A percentile compares a stretch with the other conserved stretches of the same genome.
Evolutionary conservation across 164 flowering plant genomes (phyloP).

Genomic region (Sedum album): DNA sequence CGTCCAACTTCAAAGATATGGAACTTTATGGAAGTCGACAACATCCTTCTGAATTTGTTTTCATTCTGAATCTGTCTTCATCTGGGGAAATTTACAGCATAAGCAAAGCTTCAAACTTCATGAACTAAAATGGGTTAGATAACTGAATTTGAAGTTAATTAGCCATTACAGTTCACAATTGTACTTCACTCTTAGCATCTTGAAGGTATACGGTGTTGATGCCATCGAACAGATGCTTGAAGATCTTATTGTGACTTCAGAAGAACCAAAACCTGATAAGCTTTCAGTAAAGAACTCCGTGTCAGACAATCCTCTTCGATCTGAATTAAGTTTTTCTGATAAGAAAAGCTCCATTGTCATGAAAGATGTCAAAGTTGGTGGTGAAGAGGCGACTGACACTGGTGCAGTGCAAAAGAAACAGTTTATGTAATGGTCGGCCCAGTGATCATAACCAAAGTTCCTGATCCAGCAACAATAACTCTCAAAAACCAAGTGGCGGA

Average conservation of each 20-base stretch:
- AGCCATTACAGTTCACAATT: conserved; percentile 83
- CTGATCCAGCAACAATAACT: conserved; percentile 42
- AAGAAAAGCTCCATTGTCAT: conserved; percentile 16
- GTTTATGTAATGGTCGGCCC: conserved; percentile 25
- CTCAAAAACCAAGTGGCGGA: conserved; percentile 50
- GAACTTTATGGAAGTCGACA: conserved; percentile 55
- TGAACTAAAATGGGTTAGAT: conserved; percentile 78
- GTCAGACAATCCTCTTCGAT: conserved; percentile 16
- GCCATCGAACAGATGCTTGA: conserved; percentile 79
- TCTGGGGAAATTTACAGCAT: conserved; percentile 60
- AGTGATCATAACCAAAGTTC: conserved; percentile 18
- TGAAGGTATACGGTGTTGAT: conserved; percentile 75
- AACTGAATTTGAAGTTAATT: conserved; percentile 52
- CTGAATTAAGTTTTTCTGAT: conserved; percentile 16
- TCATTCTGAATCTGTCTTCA: conserved; percentile 38
- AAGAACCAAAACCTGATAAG: conserved; percentile 21
- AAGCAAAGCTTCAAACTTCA: conserved; percentile 54
- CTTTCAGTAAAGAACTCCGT: conserved; percentile 24
- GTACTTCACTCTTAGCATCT: conserved; percentile 67
- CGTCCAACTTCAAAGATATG: conserved; percentile 77
- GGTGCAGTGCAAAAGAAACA: conserved; percentile 22
- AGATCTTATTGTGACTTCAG: conserved; percentile 55
- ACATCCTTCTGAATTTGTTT: conserved; percentile 70
- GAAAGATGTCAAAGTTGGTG: conserved; percentile 10
- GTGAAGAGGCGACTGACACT: conserved; percentile 19